These are phyloP conservation scores for Podaxis pistillaris DNA, from an alignment of 768 basidiomycete species.

Conservation along the genomic window DNA sequence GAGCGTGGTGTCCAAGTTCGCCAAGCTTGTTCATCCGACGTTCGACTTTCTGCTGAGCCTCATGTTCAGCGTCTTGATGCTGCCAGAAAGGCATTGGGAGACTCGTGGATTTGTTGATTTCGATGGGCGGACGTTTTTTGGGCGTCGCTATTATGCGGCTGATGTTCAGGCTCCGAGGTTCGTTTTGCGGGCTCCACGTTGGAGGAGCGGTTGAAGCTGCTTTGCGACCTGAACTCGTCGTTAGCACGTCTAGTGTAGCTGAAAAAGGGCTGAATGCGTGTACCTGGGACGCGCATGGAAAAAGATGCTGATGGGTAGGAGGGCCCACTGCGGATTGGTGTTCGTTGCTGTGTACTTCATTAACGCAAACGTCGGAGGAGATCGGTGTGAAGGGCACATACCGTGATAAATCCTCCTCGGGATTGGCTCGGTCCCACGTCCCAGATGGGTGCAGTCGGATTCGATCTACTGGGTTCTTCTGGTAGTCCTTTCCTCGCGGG, in stretches of 20 bases:
- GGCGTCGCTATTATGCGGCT: constrained; percentile 6
- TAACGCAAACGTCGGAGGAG: neutral
- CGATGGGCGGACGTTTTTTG: constrained; percentile 6
- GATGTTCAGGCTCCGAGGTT: constrained; percentile 9
- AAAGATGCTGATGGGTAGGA: neutral
- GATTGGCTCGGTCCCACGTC: neutral
- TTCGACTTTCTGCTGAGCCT: constrained; percentile 10
- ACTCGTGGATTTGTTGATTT: constrained; percentile 9
- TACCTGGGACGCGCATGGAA: constrained; percentile 1
- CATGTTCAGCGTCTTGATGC: constrained; percentile 11
- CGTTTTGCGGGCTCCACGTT: constrained; percentile 12
- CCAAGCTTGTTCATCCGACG: constrained; percentile 10
- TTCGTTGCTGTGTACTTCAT: neutral
- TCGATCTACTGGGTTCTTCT: neutral
- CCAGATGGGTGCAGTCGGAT: neutral
- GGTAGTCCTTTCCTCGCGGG: neutral
- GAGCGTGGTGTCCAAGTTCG: neutral
- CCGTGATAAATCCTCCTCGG: neutral
- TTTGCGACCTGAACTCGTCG: neutral
- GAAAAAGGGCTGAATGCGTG: neutral
- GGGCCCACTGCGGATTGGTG: neutral
- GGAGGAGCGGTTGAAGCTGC: constrained; percentile 1
- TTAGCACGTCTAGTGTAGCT: neutral
- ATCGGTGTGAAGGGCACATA: neutral
- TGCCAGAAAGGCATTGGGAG: constrained; percentile 10